A percentile compares a stretch with the other conserved stretches of the same genome.
phyloP scores from a whole-genome alignment of 2,329 filamentous ascomycete genomes.

The Sporothrix variecibatus region DNA sequence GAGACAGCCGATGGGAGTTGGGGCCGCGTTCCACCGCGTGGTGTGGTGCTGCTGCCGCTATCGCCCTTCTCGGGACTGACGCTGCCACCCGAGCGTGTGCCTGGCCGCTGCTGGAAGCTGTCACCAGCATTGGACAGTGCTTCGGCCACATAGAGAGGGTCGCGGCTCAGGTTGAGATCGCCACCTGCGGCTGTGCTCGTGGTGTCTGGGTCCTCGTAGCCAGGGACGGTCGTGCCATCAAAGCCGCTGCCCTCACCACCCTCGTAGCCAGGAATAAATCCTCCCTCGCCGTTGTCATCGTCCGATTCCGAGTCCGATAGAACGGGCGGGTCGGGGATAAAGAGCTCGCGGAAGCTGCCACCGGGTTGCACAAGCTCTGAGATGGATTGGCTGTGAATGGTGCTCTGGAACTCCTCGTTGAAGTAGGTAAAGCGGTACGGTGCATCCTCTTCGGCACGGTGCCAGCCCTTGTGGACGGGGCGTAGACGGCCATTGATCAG shows the following conservation, averaged over 20 bases:
- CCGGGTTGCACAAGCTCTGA: slow-evolving; percentile 88
- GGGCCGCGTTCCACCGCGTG: background rate
- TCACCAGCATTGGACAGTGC: slow-evolving; percentile 17
- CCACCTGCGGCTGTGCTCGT: slow-evolving; percentile 5
- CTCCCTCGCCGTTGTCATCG: slow-evolving; percentile 49
- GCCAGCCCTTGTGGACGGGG: slow-evolving; percentile 79
- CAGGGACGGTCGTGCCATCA: background rate
- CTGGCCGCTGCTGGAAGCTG: background rate
- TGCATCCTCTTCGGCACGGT: slow-evolving; percentile 81
- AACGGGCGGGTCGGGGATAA: slow-evolving; percentile 81
- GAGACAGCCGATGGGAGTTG: background rate
- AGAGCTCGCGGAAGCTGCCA: slow-evolving; percentile 80
- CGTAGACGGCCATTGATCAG: slow-evolving; percentile 87
- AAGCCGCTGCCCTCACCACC: background rate
- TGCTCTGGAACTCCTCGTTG: slow-evolving; percentile 94
- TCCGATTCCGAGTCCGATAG: slow-evolving; percentile 73
- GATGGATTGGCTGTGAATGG: slow-evolving; percentile 93
- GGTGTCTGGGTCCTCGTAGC: background rate
- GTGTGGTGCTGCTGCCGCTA: background rate
- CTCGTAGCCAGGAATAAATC: background rate
- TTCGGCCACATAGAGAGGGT: slow-evolving; percentile 16
- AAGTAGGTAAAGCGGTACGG: slow-evolving; percentile 98
- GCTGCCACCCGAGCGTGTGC: slow-evolving; percentile 20
- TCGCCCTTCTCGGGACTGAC: slow-evolving; percentile 22
- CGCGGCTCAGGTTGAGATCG: slow-evolving; percentile 17